Base-by-base conservation (phyloP, 2,329 filamentous ascomycete species). In the Juglanconis oblonga region DNA sequence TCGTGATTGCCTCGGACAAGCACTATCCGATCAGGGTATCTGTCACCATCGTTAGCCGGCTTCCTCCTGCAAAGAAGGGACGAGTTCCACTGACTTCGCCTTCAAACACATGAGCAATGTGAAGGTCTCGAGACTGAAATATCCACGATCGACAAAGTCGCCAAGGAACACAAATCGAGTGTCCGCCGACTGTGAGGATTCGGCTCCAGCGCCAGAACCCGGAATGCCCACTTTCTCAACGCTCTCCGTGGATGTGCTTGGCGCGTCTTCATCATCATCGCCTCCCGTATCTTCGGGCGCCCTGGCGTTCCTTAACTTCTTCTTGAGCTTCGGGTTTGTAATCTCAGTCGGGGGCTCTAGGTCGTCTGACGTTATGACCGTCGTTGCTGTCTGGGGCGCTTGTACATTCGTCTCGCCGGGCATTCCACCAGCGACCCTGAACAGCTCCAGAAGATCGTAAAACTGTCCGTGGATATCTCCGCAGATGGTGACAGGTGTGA, bases 401-500 rank as follows among this genome's bases (percentile, higher is more conserved):
- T 92, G 83, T 32, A 87, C 81, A 63, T 87, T 84, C 44, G 85
- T 84, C 68, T 96, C 90, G 69, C 92, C 92, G 10, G 95, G 95
- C 91, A 98, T 97, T 66, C 95, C 95, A 63, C 95, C 95, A 51
- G 94, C 92, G 45, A 99, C 94, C 57, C 93, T 89, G 77, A 99
- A 99, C 53, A 99, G 87, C 79, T 99, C 95, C 63, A 98, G 86
- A 9, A 99, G 82, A 74, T 99, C 95, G 77, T 99, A 98, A 75
- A 98, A 98, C 77, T 99, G 95, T 68, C 95, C 95, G 76, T 99
- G 95, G 64, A 99, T 98, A 73, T 99, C 95, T 72, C 95, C 95
- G 71, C 95, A 98, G 64, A 99, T 90, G 5, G 95, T 99, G 64
- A 99, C 95, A 6, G 95, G 95, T 0, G 95, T 97, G 57, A 90